Evolutionary conservation across 208 protist species (phyloP), one percentile per base, ranked within the genome.

Genomic region (Wallacemonas collosoma): DNA sequence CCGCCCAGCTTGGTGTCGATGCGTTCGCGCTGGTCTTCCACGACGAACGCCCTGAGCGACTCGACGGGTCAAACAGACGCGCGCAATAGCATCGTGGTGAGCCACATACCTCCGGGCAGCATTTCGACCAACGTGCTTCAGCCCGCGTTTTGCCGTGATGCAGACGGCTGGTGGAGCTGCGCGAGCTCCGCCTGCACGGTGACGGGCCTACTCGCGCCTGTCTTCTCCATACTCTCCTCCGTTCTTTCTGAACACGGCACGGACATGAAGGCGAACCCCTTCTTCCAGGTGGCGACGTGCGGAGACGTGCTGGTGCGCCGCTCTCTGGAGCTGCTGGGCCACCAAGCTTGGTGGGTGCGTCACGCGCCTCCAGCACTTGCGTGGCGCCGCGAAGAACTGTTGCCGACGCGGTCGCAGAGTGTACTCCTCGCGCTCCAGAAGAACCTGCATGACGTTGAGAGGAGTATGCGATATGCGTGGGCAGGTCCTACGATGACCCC

Each of bases 151-250:
- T 66, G 55, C 41, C 65, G 66, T 39, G 66, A 71, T 39, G 65
- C 57, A 6, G 40, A 71, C 2, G 68, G 74, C 41, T 40, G 17
- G 36, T 66, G 56, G 41, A 50, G 54, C 63, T 74, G 74, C 55
- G 48, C 44, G 43, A 38, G 57, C 48, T 43, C 57, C 7, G 40
- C 43, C 3, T 81, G 71, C 68, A 81, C 71, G 1, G 58, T 60
- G 1, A 68, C 60, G 39, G 76, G 71, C 2, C 76, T 81, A 2
- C 71, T 81, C 2, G 66, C 76, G 7, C 72, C 76, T 0, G 45
- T 76, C 15, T 72, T 76, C 35, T 67, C 70, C 14, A 57, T 76
- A 15, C 68, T 77, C 61, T 41, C 41, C 17, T 63, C 14, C 48
- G 8, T 77, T n/a, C 14, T 77, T 38, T 39, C 58, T 1, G 8